Conservation (phyloP, 1,139 yeast genomes). For the Lodderomyces beijingensis region DNA sequence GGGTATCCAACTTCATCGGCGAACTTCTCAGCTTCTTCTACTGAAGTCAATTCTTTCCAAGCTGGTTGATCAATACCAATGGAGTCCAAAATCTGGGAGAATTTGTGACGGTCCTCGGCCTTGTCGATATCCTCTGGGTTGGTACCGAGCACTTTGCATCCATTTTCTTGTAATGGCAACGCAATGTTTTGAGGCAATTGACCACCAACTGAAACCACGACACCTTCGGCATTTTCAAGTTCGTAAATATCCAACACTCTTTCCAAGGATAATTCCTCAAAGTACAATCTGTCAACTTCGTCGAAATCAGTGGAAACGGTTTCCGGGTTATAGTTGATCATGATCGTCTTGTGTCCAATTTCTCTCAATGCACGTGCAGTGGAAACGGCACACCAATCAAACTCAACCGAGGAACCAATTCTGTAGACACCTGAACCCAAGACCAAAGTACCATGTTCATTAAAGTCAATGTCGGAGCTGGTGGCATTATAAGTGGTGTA, state of each 20-base stretch:
- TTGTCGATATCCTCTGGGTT: slow-evolving; percentile 92
- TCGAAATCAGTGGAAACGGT: slow-evolving; percentile 98
- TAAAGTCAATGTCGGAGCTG: slow-evolving; percentile 75
- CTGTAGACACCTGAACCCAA: slow-evolving; percentile 98
- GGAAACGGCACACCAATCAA: slow-evolving; percentile 99
- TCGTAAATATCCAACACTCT: slow-evolving; percentile 97
- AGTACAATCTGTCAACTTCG: slow-evolving; percentile 94
- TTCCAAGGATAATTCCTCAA: slow-evolving; percentile 91
- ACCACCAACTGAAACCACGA: slow-evolving; percentile 96
- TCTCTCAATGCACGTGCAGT: slow-evolving; percentile 93
- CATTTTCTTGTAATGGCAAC: slow-evolving; percentile 70
- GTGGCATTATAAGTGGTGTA: slow-evolving; percentile 96
- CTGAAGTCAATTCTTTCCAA: slow-evolving; percentile 91
- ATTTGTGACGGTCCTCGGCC: slow-evolving; percentile 98
- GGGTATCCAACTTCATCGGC: slow-evolving; percentile 91
- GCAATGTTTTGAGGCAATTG: slow-evolving; percentile 98
- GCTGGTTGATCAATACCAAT: slow-evolving; percentile 94
- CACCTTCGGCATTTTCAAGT: slow-evolving; percentile 83
- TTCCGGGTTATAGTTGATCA: slow-evolving; percentile 98
- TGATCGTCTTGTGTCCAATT: slow-evolving; percentile 82
- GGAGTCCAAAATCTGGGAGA: slow-evolving; percentile 87
- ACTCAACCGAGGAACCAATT: slow-evolving; percentile 97
- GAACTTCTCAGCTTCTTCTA: slow-evolving; percentile 79
- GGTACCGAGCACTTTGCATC: slow-evolving; percentile 89
- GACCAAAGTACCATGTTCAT: slow-evolving; percentile 90